phyloP scores from a whole-genome alignment of 805 yeast genomes.

The Monosporozyma aerobia region DNA sequence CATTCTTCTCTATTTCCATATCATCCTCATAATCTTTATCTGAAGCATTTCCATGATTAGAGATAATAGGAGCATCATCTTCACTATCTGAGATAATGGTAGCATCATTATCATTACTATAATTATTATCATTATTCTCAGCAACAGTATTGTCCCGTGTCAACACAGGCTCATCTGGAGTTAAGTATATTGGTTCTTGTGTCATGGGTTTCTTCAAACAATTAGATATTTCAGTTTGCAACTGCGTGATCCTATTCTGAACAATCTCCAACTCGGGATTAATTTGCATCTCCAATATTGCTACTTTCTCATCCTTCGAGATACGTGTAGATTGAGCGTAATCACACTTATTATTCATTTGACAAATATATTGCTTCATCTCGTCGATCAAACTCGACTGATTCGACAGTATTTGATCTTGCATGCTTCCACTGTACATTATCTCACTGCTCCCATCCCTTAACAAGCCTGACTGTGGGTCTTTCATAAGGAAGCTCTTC shows the following conservation, averaged over 20 bases:
- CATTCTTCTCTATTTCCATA: slow-evolving; percentile 1
- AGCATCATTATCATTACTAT: not conserved
- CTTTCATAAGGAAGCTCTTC: not conserved
- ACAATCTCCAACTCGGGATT: slow-evolving; percentile 13
- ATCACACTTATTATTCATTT: slow-evolving; percentile 27
- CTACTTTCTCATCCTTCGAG: slow-evolving; percentile 34
- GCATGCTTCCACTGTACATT: not conserved
- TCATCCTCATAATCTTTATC: not conserved
- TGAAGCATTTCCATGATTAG: not conserved
- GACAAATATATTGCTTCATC: not conserved
- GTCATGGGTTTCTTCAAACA: not conserved
- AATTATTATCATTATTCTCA: not conserved
- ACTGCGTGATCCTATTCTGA: slow-evolving; percentile 3
- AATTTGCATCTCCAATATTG: slow-evolving; percentile 13
- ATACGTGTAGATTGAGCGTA: slow-evolving; percentile 35
- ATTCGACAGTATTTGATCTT: not conserved
- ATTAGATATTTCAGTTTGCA: not conserved
- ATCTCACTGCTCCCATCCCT: not conserved
- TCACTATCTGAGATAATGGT: not conserved
- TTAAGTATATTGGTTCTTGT: not conserved
- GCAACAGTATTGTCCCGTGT: too few relatives aligned
- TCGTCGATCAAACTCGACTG: slow-evolving; percentile 2
- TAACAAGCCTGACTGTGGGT: not conserved
- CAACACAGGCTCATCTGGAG: not conserved
- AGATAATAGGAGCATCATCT: not conserved